A percentile compares a stretch with the other conserved stretches of the same genome.
phyloP scores from a whole-genome alignment of 1,284 basidiomycete genomes.

The Apiotrichum gracile region DNA sequence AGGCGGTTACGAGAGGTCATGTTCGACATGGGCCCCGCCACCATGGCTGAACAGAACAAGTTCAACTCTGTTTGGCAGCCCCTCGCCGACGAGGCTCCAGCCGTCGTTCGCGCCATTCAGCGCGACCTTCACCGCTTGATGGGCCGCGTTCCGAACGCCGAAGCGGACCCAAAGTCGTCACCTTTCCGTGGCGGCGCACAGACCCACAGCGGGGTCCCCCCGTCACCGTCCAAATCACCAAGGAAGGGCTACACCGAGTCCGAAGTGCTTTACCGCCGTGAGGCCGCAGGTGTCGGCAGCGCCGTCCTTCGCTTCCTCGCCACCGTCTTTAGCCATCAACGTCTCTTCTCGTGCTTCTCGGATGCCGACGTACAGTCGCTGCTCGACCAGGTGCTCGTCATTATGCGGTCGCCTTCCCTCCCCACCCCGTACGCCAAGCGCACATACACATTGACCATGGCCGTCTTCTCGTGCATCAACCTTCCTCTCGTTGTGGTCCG shows the following conservation, averaged over 20 bases:
- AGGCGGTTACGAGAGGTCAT: slow-evolving; percentile 22
- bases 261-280: slow-evolving; percentile 44
- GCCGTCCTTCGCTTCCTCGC: slow-evolving; percentile 34
- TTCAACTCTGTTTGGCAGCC: slow-evolving; percentile 13
- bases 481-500: slow-evolving; percentile 28
- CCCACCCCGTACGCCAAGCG: slow-evolving; percentile 45
- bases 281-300: slow-evolving; percentile 39
- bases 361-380: slow-evolving; percentile 39
- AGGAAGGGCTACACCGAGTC: slow-evolving; percentile 42
- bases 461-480: slow-evolving; percentile 33
- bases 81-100: slow-evolving; percentile 37
- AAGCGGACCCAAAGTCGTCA: slow-evolving; percentile 17
- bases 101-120: slow-evolving; percentile 38
- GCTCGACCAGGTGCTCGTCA: slow-evolving; percentile 37
- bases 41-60: background rate
- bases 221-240: slow-evolving; percentile 7
- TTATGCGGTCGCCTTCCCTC: slow-evolving; percentile 38
- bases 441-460: slow-evolving; percentile 43
- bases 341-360: slow-evolving; percentile 32
- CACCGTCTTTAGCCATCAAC: slow-evolving; percentile 23
- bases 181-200: slow-evolving; percentile 24
- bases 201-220: background rate
- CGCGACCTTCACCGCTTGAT: slow-evolving; percentile 37
- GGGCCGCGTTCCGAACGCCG: slow-evolving; percentile 32
- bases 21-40: slow-evolving; percentile 12